Evolutionary conservation across 352 stramenopile genomes (phyloP), one percentile per base, ranked within the genome.

Genomic region (Phytophthora tentaculata): DNA sequence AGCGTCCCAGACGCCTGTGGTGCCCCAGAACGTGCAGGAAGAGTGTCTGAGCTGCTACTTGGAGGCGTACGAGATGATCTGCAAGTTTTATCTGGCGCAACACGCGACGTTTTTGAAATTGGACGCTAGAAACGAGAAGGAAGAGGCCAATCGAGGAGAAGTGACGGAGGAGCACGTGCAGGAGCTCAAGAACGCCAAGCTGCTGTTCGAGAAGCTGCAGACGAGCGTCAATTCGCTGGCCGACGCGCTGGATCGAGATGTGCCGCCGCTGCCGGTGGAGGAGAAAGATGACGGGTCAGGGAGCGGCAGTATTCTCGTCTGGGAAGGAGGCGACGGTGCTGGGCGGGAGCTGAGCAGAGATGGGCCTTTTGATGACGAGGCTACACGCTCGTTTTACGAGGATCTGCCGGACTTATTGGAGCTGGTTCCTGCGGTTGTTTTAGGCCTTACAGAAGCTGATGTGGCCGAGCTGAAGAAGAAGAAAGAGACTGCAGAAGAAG

Each of bases 311-410:
- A 81, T 95, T 55, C 73, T 80, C 14, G 49, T 96, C 10, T 96
- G 82, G 80, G 86, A 95, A 69, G 81, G 79, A 3, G 77, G 75
- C 44, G 85, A 93, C 47, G 85, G 94, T 83, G 81, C 76, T 58
- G 63, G 73, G 0, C 67, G 79, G 75, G 61, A 94, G 77, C 52
- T 97, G 80, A 71, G 83, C 61, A 72, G 80, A 81, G 71, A 97
- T 74, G 82, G 82, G n/a, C 92, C 96, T 2, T 99, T 98, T 63
- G 96, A 98, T 64, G 96, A 99, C 64, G 95, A 98, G 73, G 96
- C 98, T 55, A 98, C 92, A 35, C 88, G 95, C 3, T 88, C 85
- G 5, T 99, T 99, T 82, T 99, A 99, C 70, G 94, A 98, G 75
- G 96, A 99, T 74, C 71, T 99, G 56, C 97, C 97, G 13, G 94